A percentile compares a stretch with the other conserved stretches of the same genome.
phyloP scores from a whole-genome alignment of 805 yeast genomes.

The Millerago galiae region DNA sequence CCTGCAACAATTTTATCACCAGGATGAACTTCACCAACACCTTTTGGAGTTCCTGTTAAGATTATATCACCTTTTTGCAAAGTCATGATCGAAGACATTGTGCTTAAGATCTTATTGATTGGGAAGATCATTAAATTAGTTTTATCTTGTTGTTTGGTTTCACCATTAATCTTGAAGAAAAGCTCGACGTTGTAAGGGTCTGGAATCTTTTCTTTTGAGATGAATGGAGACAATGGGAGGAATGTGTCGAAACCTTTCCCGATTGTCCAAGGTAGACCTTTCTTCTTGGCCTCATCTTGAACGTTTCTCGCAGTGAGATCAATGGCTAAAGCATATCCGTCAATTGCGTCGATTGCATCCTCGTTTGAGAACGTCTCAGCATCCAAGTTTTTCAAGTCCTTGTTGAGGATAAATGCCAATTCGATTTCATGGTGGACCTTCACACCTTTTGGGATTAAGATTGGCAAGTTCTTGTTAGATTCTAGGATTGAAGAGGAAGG shows the following conservation, averaged over 20 bases:
- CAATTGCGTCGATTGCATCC: constrained; percentile 73
- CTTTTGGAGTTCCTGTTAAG: constrained; percentile 95
- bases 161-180: constrained; percentile 63
- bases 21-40: constrained; percentile 78
- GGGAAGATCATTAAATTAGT: constrained; percentile 85
- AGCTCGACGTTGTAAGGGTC: constrained; percentile 70
- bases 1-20: constrained; percentile 75
- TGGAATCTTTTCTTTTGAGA: constrained; percentile 57
- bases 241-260: constrained; percentile 97
- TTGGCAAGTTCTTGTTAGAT: constrained; percentile 4
- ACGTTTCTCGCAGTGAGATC: constrained; percentile 96
- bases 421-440: constrained; percentile 91
- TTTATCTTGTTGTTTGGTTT: constrained; percentile 61
- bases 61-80: constrained; percentile 85
- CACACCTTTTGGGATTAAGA: constrained; percentile 76
- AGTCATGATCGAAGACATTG: constrained; percentile 87
- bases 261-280: constrained; percentile 94
- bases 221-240: constrained; percentile 73
- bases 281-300: constrained; percentile 88
- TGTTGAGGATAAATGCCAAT: constrained; percentile 70
- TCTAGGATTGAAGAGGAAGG: constrained; percentile 75
- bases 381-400: constrained; percentile 54
- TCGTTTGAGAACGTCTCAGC: constrained; percentile 47
- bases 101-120: constrained; percentile 70
- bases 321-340: constrained; percentile 82